Base-by-base conservation (phyloP, 352 stramenopile genomes). In the Vaucheria bursata region DNA sequence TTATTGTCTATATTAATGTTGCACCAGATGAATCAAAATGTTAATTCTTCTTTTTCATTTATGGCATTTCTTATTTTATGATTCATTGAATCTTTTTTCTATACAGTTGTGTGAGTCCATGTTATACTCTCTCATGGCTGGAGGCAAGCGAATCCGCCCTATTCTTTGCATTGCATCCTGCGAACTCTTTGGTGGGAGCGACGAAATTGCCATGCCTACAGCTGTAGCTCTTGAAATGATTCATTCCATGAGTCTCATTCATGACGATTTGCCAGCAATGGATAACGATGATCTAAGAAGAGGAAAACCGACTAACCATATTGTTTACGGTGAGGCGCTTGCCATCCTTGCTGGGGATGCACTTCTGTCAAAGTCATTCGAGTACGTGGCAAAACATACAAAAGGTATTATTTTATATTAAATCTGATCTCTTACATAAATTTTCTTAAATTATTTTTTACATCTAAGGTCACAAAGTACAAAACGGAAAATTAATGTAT, bases 221-320 rank as follows among this genome's bases (percentile, higher is more conserved):
- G 89, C 88, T 31, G 87, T 92, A 18, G 86, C 87, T 34, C 77
- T 92, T 38, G 89, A 94, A 85, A 94, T 94, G 89, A 94, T 94
- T 75, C 89, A 94, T 75, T 92, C 89, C 18, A 94, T 94, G 89
- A 90, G 85, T 81, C 85, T 94, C 25, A 94, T 93, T 73, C 89
- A 94, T 78, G 89, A 94, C 83, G 89, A 94, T 86, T 85, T 94
- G 71, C 89, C 89, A 0, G 79, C 78, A 45, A 92, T 94, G 88
- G 89, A 94, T 71, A 88, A 94, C 78, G 89, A 94, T 81, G 89
- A 92, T 80, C 83, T 93, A 33, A 81, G 89, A 78, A 75, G 77
- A 73, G 88, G 89, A 50, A 91, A 90, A 78, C 89, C 88, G 2
- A 93, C 89, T n/a, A 90, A 89, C 84, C 89, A 93, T 79, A 87